Evolutionary conservation across 2,329 filamentous ascomycete species (phyloP).

Genomic region (Talaromyces amestolkiae): DNA sequence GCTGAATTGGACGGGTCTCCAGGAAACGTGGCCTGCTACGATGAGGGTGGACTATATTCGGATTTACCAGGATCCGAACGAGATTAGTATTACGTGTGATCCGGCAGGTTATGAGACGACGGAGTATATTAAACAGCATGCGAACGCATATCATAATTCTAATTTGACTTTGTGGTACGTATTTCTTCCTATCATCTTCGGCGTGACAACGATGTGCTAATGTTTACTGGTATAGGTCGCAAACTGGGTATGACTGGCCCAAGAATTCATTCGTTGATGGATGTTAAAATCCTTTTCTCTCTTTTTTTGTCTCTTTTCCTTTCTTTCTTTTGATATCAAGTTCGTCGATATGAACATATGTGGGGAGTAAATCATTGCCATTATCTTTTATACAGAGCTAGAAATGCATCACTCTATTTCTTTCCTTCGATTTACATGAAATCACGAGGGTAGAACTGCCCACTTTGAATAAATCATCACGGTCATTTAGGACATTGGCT

Average conservation of each 20-base stretch:
- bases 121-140: slow-evolving; percentile 62
- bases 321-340: slow-evolving; percentile 1
- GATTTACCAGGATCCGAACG: slow-evolving; percentile 64
- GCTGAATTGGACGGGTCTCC: slow-evolving; percentile 58
- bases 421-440: slow-evolving; percentile 21
- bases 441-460: slow-evolving; percentile 36
- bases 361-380: background rate
- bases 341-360: slow-evolving; percentile 1
- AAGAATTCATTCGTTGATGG: slow-evolving; percentile 60
- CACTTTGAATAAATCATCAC: slow-evolving; percentile 35
- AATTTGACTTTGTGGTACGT: slow-evolving; percentile 64
- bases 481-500: slow-evolving; percentile 28
- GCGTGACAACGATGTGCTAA: background rate
- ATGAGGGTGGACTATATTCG: slow-evolving; percentile 70
- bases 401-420: background rate
- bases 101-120: slow-evolving; percentile 66
- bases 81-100: slow-evolving; percentile 63
- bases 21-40: slow-evolving; percentile 57
- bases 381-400: slow-evolving; percentile 1
- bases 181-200: background rate
- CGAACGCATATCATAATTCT: slow-evolving; percentile 59
- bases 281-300: slow-evolving; percentile 41
- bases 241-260: slow-evolving; percentile 57
- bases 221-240: slow-evolving; percentile 33
- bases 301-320: background rate